Evolutionary conservation across 2,329 filamentous ascomycete genomes (phyloP).

Genomic region (Cercospora zeae-maydis): DNA sequence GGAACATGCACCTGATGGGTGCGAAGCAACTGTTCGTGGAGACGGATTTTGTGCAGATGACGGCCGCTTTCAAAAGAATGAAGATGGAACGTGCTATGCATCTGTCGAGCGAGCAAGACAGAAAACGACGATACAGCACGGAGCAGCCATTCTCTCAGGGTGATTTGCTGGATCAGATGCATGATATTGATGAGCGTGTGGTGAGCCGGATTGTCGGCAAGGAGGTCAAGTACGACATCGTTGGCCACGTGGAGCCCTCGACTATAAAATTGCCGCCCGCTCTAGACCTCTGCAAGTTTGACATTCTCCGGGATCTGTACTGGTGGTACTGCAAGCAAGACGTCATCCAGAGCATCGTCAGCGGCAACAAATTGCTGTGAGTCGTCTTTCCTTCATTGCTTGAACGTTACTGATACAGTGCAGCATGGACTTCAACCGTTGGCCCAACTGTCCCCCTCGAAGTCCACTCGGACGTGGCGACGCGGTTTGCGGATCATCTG

Average conservation of each 20-base stretch:
- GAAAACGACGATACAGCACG: constrained; percentile 14
- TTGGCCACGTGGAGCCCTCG: constrained; percentile 49
- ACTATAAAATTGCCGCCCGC: constrained; percentile 30
- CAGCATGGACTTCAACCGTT: constrained; percentile 74
- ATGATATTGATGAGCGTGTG: constrained; percentile 54
- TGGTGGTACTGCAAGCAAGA: constrained; percentile 98
- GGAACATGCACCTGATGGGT: constrained; percentile 88
- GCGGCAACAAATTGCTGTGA: constrained; percentile 80
- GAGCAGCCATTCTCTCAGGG: constrained; percentile 24
- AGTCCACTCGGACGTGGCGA: constrained; percentile 73
- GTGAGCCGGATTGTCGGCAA: constrained; percentile 58
- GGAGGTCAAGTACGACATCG: constrained; percentile 56
- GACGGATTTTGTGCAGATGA: constrained; percentile 72
- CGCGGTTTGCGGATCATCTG: constrained; percentile 81
- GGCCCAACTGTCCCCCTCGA: constrained; percentile 84
- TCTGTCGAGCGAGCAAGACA: constrained; percentile 34
- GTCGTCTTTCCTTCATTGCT: constrained; percentile 38
- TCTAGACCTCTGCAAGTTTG: constrained; percentile 71
- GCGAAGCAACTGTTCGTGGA: constrained; percentile 78
- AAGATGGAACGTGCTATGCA: constrained; percentile 51
- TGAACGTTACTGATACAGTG: not conserved
- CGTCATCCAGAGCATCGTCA: constrained; percentile 82
- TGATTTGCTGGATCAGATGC: constrained; percentile 34
- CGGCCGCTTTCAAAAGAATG: constrained; percentile 64
- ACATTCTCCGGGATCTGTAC: constrained; percentile 78